Base-by-base conservation (phyloP, 1,139 yeast genomes). In the Suhomyces anneliseae region DNA sequence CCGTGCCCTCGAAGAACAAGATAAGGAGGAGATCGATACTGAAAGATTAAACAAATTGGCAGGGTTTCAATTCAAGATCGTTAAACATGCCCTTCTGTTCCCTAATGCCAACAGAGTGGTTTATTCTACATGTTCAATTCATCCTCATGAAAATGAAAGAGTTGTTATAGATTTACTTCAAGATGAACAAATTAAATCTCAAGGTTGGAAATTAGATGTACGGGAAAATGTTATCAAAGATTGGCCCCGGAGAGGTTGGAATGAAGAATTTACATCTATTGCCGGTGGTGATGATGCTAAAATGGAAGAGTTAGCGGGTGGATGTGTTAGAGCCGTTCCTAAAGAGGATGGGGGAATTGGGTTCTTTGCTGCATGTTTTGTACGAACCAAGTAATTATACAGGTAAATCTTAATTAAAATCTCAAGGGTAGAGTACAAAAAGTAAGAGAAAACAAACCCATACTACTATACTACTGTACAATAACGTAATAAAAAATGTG, bases 271-370 rank as follows among this genome's bases (percentile, higher is more conserved):
- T 53, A 60, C 72, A 10, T 67, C 79, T 3, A 65, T 80, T 11
- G 76, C 76, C 27, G 70, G 70, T 8, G 64, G 65, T 1, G 79
- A 77, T 46, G 73, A 68, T 4, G 68, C 69, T 36, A 72, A 78
- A n/a, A 55, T 69, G 43, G 70, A 73, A 45, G 72, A 69, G 36
- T 62, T 87, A 42, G 96, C 97, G 0, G 90, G 85, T 2, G 93
- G 95, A 0, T 90, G 97, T 65, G 85, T 93, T 0, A 73, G 99
- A 54, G 87, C 93, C 0, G 67, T 83, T 40, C 97, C 98, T 0
- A 85, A 82, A 54, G 85, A 80, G 46, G 98, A 93, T 62, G 97
- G 98, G 34, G 99, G 99, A 10, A 93, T 93, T 57, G 99, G 99
- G 0, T 93, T 93, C 62, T 93, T 93, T 68, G 98, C 97, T 0